Conservation (phyloP, 345 rosid genomes). For the Kernera saxatilis region DNA sequence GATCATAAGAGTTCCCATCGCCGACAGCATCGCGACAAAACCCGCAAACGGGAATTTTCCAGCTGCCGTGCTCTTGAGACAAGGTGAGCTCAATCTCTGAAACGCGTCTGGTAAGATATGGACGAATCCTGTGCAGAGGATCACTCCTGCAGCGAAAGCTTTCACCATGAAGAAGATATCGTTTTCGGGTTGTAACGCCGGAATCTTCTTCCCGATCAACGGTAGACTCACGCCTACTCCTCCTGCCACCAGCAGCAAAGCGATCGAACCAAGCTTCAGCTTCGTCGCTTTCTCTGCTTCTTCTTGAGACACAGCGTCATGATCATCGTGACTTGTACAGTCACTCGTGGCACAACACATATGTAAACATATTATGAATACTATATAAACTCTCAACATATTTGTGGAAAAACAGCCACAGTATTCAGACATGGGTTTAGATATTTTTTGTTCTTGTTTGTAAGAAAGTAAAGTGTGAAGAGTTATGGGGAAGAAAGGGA, state of each 20-base stretch:
- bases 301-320: slow-evolving; percentile 2
- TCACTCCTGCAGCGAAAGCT: slow-evolving; percentile 50
- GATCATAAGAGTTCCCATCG: slow-evolving; percentile 41
- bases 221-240: slow-evolving; percentile 32
- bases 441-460: slow-evolving; percentile 5
- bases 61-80: slow-evolving; percentile 32
- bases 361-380: slow-evolving; percentile 14
- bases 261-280: slow-evolving; percentile 30
- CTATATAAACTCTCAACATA: slow-evolving; percentile 20
- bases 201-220: slow-evolving; percentile 28
- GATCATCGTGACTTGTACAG: slow-evolving; percentile 24
- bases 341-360: slow-evolving; percentile 30
- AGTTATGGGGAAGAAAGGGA: slow-evolving; percentile 20
- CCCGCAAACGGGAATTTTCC: slow-evolving; percentile 43
- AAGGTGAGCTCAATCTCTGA: slow-evolving; percentile 36
- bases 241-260: slow-evolving; percentile 25
- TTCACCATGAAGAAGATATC: slow-evolving; percentile 40
- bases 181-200: slow-evolving; percentile 33
- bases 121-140: slow-evolving; percentile 41
- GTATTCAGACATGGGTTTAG: slow-evolving; percentile 14
- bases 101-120: slow-evolving; percentile 47
- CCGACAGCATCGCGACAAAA: slow-evolving; percentile 41
- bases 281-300: slow-evolving; percentile 22
- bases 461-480: slow-evolving; percentile 26
- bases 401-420: neutral